These are phyloP conservation scores for Grifola frondosa DNA, from an alignment of 1,284 basidiomycete species.

Conservation along the genomic window DNA sequence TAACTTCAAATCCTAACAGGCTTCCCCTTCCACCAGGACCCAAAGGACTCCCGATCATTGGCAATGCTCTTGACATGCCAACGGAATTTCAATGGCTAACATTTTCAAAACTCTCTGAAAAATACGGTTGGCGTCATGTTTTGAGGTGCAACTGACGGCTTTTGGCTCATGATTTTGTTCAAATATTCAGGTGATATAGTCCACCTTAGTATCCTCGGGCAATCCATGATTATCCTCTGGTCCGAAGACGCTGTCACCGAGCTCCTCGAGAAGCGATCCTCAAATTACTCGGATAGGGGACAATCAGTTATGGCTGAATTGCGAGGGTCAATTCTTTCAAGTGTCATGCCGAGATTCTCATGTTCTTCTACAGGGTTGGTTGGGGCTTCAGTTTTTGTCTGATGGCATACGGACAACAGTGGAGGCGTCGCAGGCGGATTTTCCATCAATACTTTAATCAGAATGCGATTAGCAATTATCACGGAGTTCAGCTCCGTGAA, in stretches of 20 bases:
- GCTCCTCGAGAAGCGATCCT: slow-evolving; percentile 23
- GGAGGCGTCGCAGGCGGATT: slow-evolving; percentile 9
- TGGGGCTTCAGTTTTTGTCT: slow-evolving; percentile 5
- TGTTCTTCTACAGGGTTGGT: not conserved
- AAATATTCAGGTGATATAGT: slow-evolving; percentile 20
- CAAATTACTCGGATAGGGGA: slow-evolving; percentile 22
- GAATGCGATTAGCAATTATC: slow-evolving; percentile 1
- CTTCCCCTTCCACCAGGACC: slow-evolving; percentile 5
- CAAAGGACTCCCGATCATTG: slow-evolving; percentile 4
- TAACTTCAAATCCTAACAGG: not conserved
- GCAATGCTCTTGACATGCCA: slow-evolving; percentile 8
- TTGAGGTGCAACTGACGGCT: not conserved
- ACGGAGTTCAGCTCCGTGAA: slow-evolving; percentile 6
- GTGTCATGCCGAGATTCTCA: too few species aligned
- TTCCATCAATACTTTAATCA: slow-evolving; percentile 11
- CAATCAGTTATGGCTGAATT: slow-evolving; percentile 20
- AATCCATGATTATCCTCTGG: slow-evolving; percentile 12
- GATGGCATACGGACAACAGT: slow-evolving; percentile 9
- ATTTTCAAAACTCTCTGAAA: not conserved
- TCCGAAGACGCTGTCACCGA: slow-evolving; percentile 12
- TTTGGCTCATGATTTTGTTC: not conserved
- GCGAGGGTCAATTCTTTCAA: too few species aligned
- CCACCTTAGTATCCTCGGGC: slow-evolving; percentile 15
- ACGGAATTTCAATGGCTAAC: not conserved
- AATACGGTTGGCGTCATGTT: slow-evolving; percentile 4